phyloP scores from a whole-genome alignment of 148 eudicot genomes.

The Silene conica region DNA sequence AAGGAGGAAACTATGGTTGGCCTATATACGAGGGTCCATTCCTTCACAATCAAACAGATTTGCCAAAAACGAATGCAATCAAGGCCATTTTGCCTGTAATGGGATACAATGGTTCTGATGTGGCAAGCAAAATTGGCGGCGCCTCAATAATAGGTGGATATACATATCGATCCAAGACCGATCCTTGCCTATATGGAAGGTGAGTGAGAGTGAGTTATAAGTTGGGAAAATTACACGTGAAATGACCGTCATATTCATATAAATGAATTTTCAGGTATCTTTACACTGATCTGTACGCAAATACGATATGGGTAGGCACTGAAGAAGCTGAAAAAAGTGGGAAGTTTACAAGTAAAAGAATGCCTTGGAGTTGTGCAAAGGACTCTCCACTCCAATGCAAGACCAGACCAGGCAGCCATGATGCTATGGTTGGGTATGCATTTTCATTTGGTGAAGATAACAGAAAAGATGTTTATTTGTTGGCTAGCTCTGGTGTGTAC shows the following conservation, averaged over 20 bases:
- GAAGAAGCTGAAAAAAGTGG: constrained; percentile 7
- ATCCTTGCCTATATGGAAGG: constrained; percentile 13
- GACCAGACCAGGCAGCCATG: constrained; percentile 8
- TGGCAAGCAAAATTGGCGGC: constrained; percentile 4
- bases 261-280: constrained; percentile 7
- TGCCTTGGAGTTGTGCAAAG: constrained; percentile 17
- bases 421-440: constrained; percentile 14
- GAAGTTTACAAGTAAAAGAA: constrained; percentile 2
- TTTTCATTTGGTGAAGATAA: constrained; percentile 17
- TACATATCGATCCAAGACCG: constrained; percentile 13
- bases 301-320: constrained; percentile 12
- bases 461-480: constrained; percentile 13
- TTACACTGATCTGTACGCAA: constrained; percentile 16
- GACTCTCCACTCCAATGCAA: constrained; percentile 11
- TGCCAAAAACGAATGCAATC: background rate
- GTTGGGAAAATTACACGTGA: background rate
- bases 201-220: background rate
- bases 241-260: background rate
- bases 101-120: constrained; percentile 14
- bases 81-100: constrained; percentile 10
- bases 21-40: constrained; percentile 16
- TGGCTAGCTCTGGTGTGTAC: constrained; percentile 17
- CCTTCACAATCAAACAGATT: background rate
- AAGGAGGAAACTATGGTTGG: constrained; percentile 19
- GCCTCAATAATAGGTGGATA: constrained; percentile 15